Evolutionary conservation across 768 basidiomycete genomes (phyloP), one percentile per base, ranked within the genome.

Genomic region (Cubamyces lactineus): DNA sequence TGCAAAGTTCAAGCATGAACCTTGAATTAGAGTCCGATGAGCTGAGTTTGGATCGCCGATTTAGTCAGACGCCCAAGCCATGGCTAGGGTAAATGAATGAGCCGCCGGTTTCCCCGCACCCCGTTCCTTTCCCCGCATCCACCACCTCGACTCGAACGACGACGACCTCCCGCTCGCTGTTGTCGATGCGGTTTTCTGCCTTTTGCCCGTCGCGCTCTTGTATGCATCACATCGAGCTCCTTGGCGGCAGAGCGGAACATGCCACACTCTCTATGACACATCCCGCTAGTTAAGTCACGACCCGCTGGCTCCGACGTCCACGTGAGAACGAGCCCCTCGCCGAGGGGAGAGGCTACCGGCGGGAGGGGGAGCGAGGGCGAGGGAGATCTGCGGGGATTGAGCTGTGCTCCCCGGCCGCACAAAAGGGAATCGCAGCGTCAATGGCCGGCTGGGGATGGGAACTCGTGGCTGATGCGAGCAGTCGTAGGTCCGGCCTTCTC

Each of bases 241-340:
- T 34, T 34, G 34, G 34, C 34, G 34, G 34, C 34, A 11, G 4
- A 5, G 34, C 34, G 34, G 34, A 34, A 34, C 34, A 34, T 34
- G 34, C 34, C 9, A 34, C 53, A 53, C 40, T 23, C 16, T 38
- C 17, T n/a, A 38, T 39, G 54, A 38, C 43, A 56, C n/a, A 38
- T 3, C 19, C 34, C 34, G 34, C 34, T 34, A 34, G 28, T 21
- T 13, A 15, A 23, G 19, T 23, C 11, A 23, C 40, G 56, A 28
- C 16, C 16, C 40, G 39, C 11, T 45, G 39, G 50, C 26, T 51
- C 57, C 57, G 57, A 28, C 28, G 50, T 21, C 26, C 57, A 59
- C 57, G 57, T 59, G 57, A 59, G 57, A 41, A 13, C 21, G 49
- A 21, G 34, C 57, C 49, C 49, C 57, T 59, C 49, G 19, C 8